Conservation (phyloP, 1,139 yeast genomes). For the Scheffersomyces illinoinensis region DNA sequence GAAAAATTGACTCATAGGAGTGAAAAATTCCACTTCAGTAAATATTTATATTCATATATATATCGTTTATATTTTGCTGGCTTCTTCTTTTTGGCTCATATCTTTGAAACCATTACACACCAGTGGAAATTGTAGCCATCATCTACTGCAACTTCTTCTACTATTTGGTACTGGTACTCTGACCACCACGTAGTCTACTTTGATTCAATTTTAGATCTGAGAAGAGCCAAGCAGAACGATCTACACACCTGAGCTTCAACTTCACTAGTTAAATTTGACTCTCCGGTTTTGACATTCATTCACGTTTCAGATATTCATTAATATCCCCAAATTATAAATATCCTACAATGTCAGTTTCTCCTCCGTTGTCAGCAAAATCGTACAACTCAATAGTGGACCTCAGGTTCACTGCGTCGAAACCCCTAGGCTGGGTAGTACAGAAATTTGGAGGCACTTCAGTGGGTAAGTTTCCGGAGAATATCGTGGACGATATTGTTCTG, state of each 20-base stretch:
- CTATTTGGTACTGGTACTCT: not conserved
- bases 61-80: not conserved
- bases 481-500: constrained; percentile 80
- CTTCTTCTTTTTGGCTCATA: not conserved
- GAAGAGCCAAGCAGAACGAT: not conserved
- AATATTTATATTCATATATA: too few species aligned
- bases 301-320: too few species aligned
- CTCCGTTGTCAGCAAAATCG: constrained; percentile 20
- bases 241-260: not conserved
- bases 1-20: not conserved
- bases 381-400: constrained; percentile 48
- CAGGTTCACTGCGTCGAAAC: constrained; percentile 17
- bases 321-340: not conserved
- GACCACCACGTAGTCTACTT: not conserved
- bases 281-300: not conserved
- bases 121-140: not conserved
- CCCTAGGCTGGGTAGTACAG: constrained; percentile 78
- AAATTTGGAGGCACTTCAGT: constrained; percentile 98
- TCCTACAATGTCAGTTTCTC: constrained; percentile 4
- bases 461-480: constrained; percentile 86
- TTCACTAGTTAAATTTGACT: not conserved
- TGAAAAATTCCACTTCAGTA: not conserved
- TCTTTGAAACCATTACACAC: not conserved
- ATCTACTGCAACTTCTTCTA: not conserved
- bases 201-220: not conserved